Conservation (phyloP, 768 basidiomycete species). For the Chalciporus pseudorubinellus region DNA sequence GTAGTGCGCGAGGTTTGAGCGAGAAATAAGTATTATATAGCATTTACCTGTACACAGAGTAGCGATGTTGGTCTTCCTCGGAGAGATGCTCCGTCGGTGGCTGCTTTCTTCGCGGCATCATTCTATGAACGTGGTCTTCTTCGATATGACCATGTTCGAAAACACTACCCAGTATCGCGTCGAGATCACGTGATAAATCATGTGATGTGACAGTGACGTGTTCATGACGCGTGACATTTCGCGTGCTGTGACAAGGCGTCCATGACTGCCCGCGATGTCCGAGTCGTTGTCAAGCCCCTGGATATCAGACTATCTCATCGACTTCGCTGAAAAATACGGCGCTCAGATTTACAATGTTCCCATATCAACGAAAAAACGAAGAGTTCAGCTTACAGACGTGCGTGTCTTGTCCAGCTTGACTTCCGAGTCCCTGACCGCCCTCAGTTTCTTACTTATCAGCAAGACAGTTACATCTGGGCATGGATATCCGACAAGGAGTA, state of each 20-base stretch:
- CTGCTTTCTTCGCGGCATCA: conserved; percentile 25
- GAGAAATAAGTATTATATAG: neutral
- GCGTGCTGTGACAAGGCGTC: too few relatives aligned
- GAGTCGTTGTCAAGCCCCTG: conserved; percentile 45
- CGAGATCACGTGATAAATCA: conserved; percentile 18
- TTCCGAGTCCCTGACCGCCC: neutral
- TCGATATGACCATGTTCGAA: neutral
- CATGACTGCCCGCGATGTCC: conserved; percentile 32
- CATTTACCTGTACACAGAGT: conserved; percentile 5
- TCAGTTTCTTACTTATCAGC: conserved; percentile 57
- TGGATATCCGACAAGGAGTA: conserved; percentile 56
- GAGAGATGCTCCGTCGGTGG: conserved; percentile 6
- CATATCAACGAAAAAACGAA: conserved; percentile 39
- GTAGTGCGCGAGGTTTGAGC: neutral
- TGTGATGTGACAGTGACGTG: conserved; percentile 13
- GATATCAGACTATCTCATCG: conserved; percentile 53
- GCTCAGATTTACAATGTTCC: conserved; percentile 34
- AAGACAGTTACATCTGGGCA: conserved; percentile 57
- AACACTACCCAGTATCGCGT: conserved; percentile 3
- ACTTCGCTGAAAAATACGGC: conserved; percentile 51
- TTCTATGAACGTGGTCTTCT: neutral
- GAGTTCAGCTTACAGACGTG: conserved; percentile 61
- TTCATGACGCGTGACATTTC: too few relatives aligned
- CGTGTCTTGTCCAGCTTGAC: conserved; percentile 2
- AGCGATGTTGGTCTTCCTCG: conserved; percentile 1